phyloP scores from a whole-genome alignment of 805 yeast genomes.

The Saturnispora gosingensis region DNA sequence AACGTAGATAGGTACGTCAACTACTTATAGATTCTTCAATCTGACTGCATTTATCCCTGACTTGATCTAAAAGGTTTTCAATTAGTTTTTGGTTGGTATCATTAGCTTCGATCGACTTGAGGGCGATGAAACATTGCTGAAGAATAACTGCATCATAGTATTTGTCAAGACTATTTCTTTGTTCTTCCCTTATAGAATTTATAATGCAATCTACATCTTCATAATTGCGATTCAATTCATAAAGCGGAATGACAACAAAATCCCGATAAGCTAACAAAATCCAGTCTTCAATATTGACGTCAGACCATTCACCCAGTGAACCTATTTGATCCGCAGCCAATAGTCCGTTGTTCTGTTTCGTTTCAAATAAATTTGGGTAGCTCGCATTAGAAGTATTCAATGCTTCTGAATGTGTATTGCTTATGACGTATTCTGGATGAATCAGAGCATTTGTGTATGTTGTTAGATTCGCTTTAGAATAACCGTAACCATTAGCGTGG shows the following conservation, averaged over 20 bases:
- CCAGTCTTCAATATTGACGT: conserved; percentile 30
- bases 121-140: conserved; percentile 53
- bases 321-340: conserved; percentile 2
- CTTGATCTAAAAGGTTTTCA: conserved; percentile 37
- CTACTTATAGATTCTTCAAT: neutral
- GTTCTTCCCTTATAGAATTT: conserved; percentile 8
- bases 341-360: neutral
- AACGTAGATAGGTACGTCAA: neutral
- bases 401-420: neutral
- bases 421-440: conserved; percentile 9
- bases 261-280: conserved; percentile 43
- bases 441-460: conserved; percentile 12
- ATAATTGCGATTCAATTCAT: conserved; percentile 31
- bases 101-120: conserved; percentile 42
- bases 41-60: conserved; percentile 19
- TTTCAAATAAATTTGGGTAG: neutral
- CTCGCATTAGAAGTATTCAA: neutral
- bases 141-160: conserved; percentile 22
- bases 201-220: conserved; percentile 15
- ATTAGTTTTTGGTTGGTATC: conserved; percentile 51
- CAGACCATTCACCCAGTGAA: conserved; percentile 11
- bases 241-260: conserved; percentile 42
- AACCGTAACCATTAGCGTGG: neutral
- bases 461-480: neutral
- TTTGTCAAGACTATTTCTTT: neutral